These are phyloP conservation scores for Suhomyces taliae DNA, from an alignment of 1,139 yeast species.

Conservation along the genomic window DNA sequence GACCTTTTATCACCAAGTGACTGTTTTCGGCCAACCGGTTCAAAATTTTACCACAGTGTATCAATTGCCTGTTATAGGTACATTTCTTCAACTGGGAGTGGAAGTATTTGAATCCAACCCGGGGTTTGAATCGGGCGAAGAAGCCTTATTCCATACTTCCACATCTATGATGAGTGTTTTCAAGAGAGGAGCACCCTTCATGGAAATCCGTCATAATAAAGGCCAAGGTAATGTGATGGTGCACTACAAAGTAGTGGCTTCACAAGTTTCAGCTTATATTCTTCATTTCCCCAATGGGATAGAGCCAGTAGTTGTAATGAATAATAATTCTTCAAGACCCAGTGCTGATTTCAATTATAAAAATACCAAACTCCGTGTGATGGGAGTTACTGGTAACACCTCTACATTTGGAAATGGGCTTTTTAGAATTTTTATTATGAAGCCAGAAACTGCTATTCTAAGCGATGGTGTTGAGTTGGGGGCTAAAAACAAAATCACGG, in stretches of 20 bases:
- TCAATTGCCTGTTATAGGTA: conserved; percentile 29
- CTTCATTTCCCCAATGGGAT: conserved; percentile 24
- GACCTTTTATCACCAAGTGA: conserved; percentile 25
- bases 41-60: conserved; percentile 18
- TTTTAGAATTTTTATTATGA: conserved; percentile 29
- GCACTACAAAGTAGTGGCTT: conserved; percentile 33
- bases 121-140: conserved; percentile 16
- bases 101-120: conserved; percentile 22
- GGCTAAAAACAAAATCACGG: conserved; percentile 6
- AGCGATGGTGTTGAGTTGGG: conserved; percentile 21
- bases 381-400: conserved; percentile 39
- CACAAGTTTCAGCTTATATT: conserved; percentile 37
- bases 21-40: conserved; percentile 25
- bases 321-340: conserved; percentile 38
- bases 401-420: conserved; percentile 41
- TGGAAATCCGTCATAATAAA: conserved; percentile 23
- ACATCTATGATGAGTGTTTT: conserved; percentile 32
- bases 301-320: conserved; percentile 22
- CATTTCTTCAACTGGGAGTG: conserved; percentile 31
- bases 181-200: conserved; percentile 34
- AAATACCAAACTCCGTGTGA: conserved; percentile 31
- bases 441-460: conserved; percentile 21
- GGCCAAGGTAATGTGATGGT: conserved; percentile 16
- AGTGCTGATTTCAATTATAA: conserved; percentile 33
- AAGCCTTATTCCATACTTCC: conserved; percentile 21